Base-by-base conservation (phyloP, 257 asterid species). In the Vinca minor region DNA sequence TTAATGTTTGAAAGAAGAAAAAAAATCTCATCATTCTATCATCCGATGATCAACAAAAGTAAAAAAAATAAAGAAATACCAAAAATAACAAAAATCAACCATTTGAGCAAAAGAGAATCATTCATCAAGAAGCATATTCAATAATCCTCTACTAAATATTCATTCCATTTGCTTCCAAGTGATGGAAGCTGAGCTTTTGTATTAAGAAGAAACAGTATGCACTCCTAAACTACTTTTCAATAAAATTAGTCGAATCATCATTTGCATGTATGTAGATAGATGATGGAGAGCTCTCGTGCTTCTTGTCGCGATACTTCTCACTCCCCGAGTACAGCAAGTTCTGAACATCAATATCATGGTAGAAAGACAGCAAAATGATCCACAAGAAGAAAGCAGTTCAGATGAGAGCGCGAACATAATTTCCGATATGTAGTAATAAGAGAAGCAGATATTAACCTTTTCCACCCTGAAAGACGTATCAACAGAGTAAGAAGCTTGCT, bases 381-480 rank as follows among this genome's bases (percentile, higher is more conserved):
- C 48, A 64, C 6, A n/a, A n/a, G n/a, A 38, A 52, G 11, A 50
- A 49, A 34, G 69, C 49, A 65, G 60, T 65, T 52, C 20, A 53
- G n/a, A 66, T 8, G 25, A 53, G 17, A 53, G 62, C 62, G 28
- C 54, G 10, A 31, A 32, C 38, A 3, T n/a, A n/a, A n/a, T n/a
- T n/a, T 9, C 52, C 9, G 6, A 28, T 0, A 38, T 36, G 18
- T 3, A 20, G 54, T 1, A 39, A 28, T 9, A 52, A 53, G 42
- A 15, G 32, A 20, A 9, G 44, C 63, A 53, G 54, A 54, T 38
- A 17, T 65, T 39, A 54, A 28, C 70, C 70, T 29, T 66, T 66
- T 41, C 70, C 62, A 38, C 62, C 70, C 70, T 66, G 70, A 54
- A 53, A 66, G 18, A 4, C n/a, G 3, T 38, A 31, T 55, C 41